Evolutionary conservation across 2,329 filamentous ascomycete genomes (phyloP), one percentile per base, ranked within the genome.

Genomic region (Camillea tinctor): DNA sequence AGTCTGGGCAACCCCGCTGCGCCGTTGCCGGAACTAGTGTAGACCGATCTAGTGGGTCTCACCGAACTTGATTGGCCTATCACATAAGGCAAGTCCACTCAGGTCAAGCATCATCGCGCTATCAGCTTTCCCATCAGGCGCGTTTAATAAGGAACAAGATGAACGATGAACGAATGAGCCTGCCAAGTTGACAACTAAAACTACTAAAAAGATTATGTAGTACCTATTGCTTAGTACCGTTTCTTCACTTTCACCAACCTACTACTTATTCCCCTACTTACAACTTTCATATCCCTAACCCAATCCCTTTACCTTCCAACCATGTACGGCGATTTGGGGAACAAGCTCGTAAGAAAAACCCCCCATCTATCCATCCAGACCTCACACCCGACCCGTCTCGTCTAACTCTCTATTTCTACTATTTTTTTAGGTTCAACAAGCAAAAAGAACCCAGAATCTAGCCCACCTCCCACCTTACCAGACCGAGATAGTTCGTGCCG

Each of bases 371-470:
- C 26, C 26, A 30, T 60, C 54, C 50, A 21, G 21, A 23, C 49
- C 21, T 30, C 21, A 21, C 44, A 49, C 24, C 21, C 21, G 19
- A n/a, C n/a, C n/a, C n/a, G n/a, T n/a, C n/a, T 11, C 23, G 52
- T 20, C 54, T 55, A 49, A 20, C 21, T 49, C 57, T 44, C 59
- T n/a, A n/a, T 48, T 53, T 53, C 55, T 60, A 54, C 69, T 64
- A n/a, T n/a, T n/a, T n/a, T n/a, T 55, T 66, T 66, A 97, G 92
- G 93, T 96, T 69, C 90, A 94, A 81, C 91, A 98, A 81, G 95
- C 95, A 74, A 98, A 98, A 83, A 88, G 95, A 73, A 96, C 91
- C 19, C 92, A 95, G 76, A 90, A 91, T 66, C 86, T 99, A 58
- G 80, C 88, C 30, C 88, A 96, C 73, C 85, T 99, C 2, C 95